Evolutionary conservation across 176 grass and related monocot species (phyloP), one percentile per base, ranked within the genome.

Genomic region (Oryza coarctata): DNA sequence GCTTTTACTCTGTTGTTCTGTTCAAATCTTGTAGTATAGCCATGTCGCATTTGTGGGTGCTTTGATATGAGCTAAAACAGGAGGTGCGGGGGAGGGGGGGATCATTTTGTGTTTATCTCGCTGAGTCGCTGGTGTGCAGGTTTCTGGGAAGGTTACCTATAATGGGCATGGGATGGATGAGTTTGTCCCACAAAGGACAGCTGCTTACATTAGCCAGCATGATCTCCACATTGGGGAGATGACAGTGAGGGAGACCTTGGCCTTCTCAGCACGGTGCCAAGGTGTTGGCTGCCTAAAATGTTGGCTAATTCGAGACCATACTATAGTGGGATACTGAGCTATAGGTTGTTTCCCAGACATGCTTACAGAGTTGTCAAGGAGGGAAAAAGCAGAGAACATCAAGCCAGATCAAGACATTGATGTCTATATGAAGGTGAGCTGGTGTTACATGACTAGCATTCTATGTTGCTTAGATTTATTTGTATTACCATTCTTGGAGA

Each of bases 181-280:
- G 80, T 97, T 97, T 70, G 92, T 97, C 2, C 91, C 94, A 0
- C 68, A 97, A 47, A 90, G 89, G 78, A 97, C 94, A 0, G 89
- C 91, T 7, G 92, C 92, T 9, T 97, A 97, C 83, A 94, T 97
- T 71, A 92, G 94, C 72, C 94, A 97, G 76, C 89, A 94, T 28
- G 94, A 97, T 74, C 87, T 97, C 39, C 94, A 97, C 82, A 88
- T 97, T 2, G 87, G 92, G 25, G 94, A 97, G 77, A 97, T 97
- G 94, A 97, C 94, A 17, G 94, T 97, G 13, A 88, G 94, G 82
- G 94, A 97, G 72, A 97, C 94, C 8, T 78, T 97, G 38, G 85
- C 82, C 18, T 97, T 94, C 83, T 97, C 94, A 0, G 89, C 94
- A 6, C 78, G 87, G 32, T 97, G 89, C 83, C 94, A 97, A 76